These are phyloP conservation scores for Podaxis sp. DNA, from an alignment of 768 basidiomycete species.

Conservation along the genomic window DNA sequence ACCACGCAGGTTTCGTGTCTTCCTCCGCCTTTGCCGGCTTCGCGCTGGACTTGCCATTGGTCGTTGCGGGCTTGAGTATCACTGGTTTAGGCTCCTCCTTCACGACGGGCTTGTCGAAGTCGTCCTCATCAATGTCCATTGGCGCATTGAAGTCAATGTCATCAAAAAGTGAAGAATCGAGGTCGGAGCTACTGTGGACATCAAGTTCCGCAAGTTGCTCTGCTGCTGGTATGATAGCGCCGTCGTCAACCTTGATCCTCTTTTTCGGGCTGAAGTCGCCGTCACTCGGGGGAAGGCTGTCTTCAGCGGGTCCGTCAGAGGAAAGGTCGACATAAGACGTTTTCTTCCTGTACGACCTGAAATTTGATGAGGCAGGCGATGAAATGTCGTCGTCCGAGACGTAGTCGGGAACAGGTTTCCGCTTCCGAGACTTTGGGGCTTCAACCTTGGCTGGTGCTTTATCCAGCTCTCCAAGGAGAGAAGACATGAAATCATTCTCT, in stretches of 20 bases:
- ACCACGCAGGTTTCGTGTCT: slow-evolving; percentile 59
- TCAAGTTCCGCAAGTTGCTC: slow-evolving; percentile 59
- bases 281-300: slow-evolving; percentile 50
- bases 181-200: slow-evolving; percentile 51
- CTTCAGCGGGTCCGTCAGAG: slow-evolving; percentile 46
- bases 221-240: slow-evolving; percentile 52
- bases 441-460: slow-evolving; percentile 37
- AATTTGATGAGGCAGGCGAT: slow-evolving; percentile 32
- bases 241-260: slow-evolving; percentile 48
- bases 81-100: slow-evolving; percentile 24
- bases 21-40: slow-evolving; percentile 48
- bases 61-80: slow-evolving; percentile 19
- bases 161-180: slow-evolving; percentile 45
- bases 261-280: slow-evolving; percentile 74
- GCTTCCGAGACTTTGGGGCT: slow-evolving; percentile 50
- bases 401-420: slow-evolving; percentile 58
- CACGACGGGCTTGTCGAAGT: slow-evolving; percentile 38
- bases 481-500: slow-evolving; percentile 89
- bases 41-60: slow-evolving; percentile 15
- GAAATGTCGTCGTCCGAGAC: slow-evolving; percentile 35
- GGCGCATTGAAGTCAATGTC: slow-evolving; percentile 64
- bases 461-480: slow-evolving; percentile 75
- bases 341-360: slow-evolving; percentile 33
- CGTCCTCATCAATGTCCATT: slow-evolving; percentile 57
- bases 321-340: slow-evolving; percentile 40